A percentile compares a stretch with the other conserved stretches of the same genome.
Conservation (phyloP, 176 grass and related monocot species). For the Raddia distichophylla region DNA sequence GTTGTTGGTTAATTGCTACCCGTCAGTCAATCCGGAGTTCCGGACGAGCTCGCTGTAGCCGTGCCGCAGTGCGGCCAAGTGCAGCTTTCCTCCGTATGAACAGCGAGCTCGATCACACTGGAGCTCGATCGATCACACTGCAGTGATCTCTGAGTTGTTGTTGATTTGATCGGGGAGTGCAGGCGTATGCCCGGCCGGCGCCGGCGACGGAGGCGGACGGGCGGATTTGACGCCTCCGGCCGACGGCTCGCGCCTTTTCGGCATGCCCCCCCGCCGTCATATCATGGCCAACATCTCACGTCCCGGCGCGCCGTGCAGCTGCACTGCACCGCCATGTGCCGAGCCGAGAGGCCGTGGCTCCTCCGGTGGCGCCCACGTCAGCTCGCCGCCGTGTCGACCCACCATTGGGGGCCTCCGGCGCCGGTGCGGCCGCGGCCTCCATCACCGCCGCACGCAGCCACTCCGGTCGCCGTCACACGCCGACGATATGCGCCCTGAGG, state of each 20-base stretch:
- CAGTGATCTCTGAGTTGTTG: too few relatives aligned
- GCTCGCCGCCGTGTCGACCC: not conserved
- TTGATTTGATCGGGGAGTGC: too few relatives aligned
- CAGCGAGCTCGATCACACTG: too few relatives aligned
- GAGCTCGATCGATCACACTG: too few relatives aligned
- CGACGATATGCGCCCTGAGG: not conserved
- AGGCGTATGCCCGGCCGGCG: too few relatives aligned
- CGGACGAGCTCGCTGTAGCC: not conserved
- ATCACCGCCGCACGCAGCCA: not conserved
- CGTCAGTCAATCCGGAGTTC: not conserved
- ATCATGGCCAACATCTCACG: conserved; percentile 21
- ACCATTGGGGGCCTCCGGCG: conserved; percentile 11
- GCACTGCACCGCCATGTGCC: not conserved
- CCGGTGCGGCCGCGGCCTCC: not conserved
- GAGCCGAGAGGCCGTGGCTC: not conserved
- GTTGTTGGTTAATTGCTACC: not conserved
- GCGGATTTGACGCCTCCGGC: conserved; percentile 1
- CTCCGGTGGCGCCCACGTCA: not conserved
- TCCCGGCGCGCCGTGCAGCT: not conserved
- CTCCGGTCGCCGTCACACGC: not conserved
- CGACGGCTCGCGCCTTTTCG: not conserved
- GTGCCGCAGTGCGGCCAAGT: not conserved
- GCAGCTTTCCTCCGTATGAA: not conserved
- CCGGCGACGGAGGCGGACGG: not conserved
- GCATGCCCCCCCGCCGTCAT: not conserved